phyloP scores from a whole-genome alignment of 805 yeast genomes.

The Yamadazyma paraphyllophila region DNA sequence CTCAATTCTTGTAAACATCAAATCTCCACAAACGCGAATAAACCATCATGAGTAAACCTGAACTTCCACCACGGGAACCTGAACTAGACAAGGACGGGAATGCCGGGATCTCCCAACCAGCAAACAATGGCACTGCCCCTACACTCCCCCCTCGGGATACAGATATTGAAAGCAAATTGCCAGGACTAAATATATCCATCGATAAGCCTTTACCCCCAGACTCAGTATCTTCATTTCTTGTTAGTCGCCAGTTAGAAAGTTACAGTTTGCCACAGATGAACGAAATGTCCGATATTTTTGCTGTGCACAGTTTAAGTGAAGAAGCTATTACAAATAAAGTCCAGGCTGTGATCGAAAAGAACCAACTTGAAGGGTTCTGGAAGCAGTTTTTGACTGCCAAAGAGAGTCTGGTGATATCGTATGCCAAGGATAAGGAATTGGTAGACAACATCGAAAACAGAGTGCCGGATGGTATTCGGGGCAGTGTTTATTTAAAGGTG shows the following conservation, averaged over 20 bases:
- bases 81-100: too few relatives aligned
- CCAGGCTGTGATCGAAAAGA: not conserved
- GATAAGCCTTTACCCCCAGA: not conserved
- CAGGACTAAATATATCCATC: not conserved
- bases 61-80: too few relatives aligned
- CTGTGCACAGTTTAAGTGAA: conserved; percentile 12
- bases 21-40: too few relatives aligned
- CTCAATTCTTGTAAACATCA: too few relatives aligned
- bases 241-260: conserved; percentile 19
- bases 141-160: not conserved
- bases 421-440: conserved; percentile 12
- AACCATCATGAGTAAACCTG: too few relatives aligned
- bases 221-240: conserved; percentile 4
- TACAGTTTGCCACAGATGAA: conserved; percentile 23
- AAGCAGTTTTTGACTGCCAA: conserved; percentile 5
- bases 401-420: conserved; percentile 10
- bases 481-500: conserved; percentile 31
- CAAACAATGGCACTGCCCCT: not conserved
- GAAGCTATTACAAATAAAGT: conserved; percentile 4
- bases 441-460: conserved; percentile 27
- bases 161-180: not conserved
- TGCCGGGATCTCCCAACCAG: too few relatives aligned
- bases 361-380: conserved; percentile 10
- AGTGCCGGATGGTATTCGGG: conserved; percentile 29
- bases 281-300: conserved; percentile 20